Evolutionary conservation across 331 rosid genomes (phyloP).

Genomic region (Erythrophleum ivorense): DNA sequence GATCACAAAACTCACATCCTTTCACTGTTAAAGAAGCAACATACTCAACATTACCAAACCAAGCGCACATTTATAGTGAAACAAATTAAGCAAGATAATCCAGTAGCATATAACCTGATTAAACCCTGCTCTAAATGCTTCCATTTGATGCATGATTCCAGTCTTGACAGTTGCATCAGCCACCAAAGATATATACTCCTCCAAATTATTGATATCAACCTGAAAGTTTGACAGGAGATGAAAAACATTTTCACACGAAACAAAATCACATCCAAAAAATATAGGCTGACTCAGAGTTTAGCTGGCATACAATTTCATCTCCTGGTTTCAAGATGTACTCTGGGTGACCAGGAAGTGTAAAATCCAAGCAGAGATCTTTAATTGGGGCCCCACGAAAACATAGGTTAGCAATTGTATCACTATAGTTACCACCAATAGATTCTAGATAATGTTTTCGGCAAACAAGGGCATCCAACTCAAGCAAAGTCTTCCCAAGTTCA

Average conservation of each 20-base stretch:
- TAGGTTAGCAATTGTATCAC: slow-evolving; percentile 50
- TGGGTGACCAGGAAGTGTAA: slow-evolving; percentile 94
- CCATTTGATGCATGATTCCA: slow-evolving; percentile 85
- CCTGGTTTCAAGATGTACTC: slow-evolving; percentile 81
- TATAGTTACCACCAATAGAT: slow-evolving; percentile 49
- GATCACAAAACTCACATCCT: neutral
- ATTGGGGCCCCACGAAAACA: slow-evolving; percentile 71
- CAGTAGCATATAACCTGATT: slow-evolving; percentile 70
- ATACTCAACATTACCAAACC: slow-evolving; percentile 17
- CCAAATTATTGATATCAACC: slow-evolving; percentile 92
- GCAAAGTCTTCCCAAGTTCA: slow-evolving; percentile 91
- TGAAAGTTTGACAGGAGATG: slow-evolving; percentile 45
- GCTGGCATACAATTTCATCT: slow-evolving; percentile 73
- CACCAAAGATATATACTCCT: slow-evolving; percentile 81
- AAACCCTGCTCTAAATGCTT: slow-evolving; percentile 93
- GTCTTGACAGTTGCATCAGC: slow-evolving; percentile 88
- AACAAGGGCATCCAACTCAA: slow-evolving; percentile 81
- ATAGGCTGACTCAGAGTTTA: neutral
- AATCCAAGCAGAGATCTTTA: slow-evolving; percentile 88
- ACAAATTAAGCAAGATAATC: slow-evolving; percentile 16
- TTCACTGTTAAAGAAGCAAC: neutral
- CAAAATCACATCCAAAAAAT: neutral
- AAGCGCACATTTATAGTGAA: slow-evolving; percentile 6
- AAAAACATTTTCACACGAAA: slow-evolving; percentile 19
- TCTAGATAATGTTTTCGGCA: slow-evolving; percentile 69